A percentile compares a stretch with the other conserved stretches of the same genome.
Evolutionary conservation across 352 stramenopile genomes (phyloP).

Genomic region (Pythium angustatum): DNA sequence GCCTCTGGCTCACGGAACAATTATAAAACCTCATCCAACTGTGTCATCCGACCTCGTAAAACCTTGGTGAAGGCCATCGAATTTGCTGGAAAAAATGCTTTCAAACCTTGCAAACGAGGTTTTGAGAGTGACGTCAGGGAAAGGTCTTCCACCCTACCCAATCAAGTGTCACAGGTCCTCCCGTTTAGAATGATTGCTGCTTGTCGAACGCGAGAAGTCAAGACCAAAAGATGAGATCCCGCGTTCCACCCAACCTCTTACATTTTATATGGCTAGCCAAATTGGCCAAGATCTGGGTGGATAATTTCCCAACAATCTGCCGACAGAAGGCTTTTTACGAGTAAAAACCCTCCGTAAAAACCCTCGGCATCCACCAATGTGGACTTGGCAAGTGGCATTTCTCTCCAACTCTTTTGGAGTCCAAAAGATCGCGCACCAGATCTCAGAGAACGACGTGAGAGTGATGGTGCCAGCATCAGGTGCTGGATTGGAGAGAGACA

Average conservation of each 20-base stretch:
- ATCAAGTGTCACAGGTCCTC: constrained; percentile 17
- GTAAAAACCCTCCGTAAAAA: constrained; percentile 29
- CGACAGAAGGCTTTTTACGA: constrained; percentile 16
- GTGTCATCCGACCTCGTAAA: constrained; percentile 17
- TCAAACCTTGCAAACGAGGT: constrained; percentile 22
- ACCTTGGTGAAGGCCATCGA: constrained; percentile 9
- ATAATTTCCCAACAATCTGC: constrained; percentile 8
- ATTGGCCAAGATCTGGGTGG: constrained; percentile 6
- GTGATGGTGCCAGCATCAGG: constrained; percentile 25
- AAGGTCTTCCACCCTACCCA: constrained; percentile 7
- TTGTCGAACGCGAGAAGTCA: background rate
- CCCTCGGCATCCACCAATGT: constrained; percentile 17
- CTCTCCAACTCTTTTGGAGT: too few relatives aligned
- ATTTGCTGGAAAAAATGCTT: constrained; percentile 27
- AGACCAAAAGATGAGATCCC: constrained; percentile 9
- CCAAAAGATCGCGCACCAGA: constrained; percentile 14
- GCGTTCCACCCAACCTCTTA: background rate
- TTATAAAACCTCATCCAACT: constrained; percentile 26
- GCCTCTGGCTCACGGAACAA: constrained; percentile 7
- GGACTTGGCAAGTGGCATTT: constrained; percentile 19
- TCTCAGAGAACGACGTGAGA: constrained; percentile 25
- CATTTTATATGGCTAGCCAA: constrained; percentile 17
- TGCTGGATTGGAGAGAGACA: constrained; percentile 3
- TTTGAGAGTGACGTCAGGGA: constrained; percentile 20
- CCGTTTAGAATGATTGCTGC: constrained; percentile 12